phyloP scores from a whole-genome alignment of 495 filamentous ascomycete species.

The Cairneyella variabilis region DNA sequence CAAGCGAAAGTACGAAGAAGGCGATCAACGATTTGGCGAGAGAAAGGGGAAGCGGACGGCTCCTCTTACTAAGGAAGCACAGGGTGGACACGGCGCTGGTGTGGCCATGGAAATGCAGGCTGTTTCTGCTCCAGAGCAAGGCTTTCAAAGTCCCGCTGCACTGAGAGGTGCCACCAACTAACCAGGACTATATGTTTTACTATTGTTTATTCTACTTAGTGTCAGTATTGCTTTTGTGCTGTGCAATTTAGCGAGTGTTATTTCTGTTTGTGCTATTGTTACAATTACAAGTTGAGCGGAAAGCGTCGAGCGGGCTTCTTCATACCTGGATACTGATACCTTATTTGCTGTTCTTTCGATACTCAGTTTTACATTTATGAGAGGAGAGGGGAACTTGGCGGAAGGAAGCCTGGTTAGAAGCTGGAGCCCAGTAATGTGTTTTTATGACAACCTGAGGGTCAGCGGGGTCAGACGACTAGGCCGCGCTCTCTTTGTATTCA shows the following conservation, averaged over 20 bases:
- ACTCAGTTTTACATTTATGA: not conserved
- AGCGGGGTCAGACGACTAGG: not conserved
- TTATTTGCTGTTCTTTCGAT: not conserved
- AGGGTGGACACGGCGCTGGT: slow-evolving; percentile 35
- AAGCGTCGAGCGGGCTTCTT: not conserved
- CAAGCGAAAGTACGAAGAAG: slow-evolving; percentile 69
- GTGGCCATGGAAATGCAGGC: slow-evolving; percentile 57
- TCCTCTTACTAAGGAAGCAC: slow-evolving; percentile 36
- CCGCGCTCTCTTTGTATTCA: slow-evolving; percentile 13
- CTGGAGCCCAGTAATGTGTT: slow-evolving; percentile 3
- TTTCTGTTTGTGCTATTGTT: not conserved
- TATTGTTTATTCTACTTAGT: no score
- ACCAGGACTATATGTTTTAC: not conserved
- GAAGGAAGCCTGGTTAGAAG: not conserved
- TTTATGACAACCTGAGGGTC: slow-evolving; percentile 7
- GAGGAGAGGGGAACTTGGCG: not conserved
- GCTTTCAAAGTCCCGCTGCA: slow-evolving; percentile 23
- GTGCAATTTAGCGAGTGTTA: slow-evolving; percentile 19
- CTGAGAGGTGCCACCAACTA: not conserved
- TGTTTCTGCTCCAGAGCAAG: slow-evolving; percentile 27
- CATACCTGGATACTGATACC: slow-evolving; percentile 9
- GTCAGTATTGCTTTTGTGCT: not conserved
- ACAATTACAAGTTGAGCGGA: not conserved
- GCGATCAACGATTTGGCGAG: slow-evolving; percentile 79
- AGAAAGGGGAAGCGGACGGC: slow-evolving; percentile 47